Evolutionary conservation across 345 rosid genomes (phyloP).

Genomic region (Salix arbutifolia): DNA sequence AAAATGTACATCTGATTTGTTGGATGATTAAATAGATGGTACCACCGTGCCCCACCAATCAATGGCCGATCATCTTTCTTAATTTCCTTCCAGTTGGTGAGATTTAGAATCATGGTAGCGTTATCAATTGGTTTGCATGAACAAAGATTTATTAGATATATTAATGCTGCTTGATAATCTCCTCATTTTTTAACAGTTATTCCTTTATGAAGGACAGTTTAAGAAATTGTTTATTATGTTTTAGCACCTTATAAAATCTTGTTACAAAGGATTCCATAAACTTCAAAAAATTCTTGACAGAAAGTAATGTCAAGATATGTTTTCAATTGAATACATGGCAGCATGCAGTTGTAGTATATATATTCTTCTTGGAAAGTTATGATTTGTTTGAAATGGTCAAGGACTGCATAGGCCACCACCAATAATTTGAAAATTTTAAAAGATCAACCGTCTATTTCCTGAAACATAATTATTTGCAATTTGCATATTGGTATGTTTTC

Average conservation of each 20-base stretch:
- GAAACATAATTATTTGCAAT: background rate
- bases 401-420: background rate
- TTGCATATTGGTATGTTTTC: background rate
- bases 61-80: background rate
- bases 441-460: background rate
- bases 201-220: background rate
- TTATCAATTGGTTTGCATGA: background rate
- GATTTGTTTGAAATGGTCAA: background rate
- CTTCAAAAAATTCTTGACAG: background rate
- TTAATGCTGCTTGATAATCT: background rate
- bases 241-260: background rate
- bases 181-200: background rate
- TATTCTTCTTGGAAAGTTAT: background rate
- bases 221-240: background rate
- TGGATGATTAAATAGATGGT: background rate
- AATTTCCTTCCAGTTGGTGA: background rate
- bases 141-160: background rate
- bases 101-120: background rate
- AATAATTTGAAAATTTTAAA: background rate
- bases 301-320: background rate
- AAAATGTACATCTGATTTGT: background rate
- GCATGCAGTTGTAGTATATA: background rate
- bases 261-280: background rate
- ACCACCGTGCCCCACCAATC: background rate
- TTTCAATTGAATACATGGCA: background rate